Percentiles rank a stretch among this genome's conserved stretches.
phyloP scores from a whole-genome alignment of 2,329 filamentous ascomycete species.

The Phoma sp. region DNA sequence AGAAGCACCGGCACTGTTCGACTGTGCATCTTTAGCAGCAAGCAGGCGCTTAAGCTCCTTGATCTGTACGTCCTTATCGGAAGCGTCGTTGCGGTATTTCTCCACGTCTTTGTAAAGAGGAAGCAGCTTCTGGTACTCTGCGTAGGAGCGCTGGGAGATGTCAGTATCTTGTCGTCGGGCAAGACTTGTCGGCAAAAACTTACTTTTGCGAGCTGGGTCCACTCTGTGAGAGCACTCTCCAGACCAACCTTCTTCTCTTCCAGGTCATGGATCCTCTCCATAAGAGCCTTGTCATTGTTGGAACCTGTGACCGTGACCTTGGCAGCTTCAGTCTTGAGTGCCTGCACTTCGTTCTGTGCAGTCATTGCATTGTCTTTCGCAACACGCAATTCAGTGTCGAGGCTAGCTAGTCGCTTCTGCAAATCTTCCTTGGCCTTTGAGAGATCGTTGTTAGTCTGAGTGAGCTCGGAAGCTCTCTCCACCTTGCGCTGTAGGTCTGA shows the following conservation, averaged over 20 bases:
- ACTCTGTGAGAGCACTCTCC: slow-evolving; percentile 22
- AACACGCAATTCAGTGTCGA: slow-evolving; percentile 1
- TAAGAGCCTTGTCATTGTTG: background rate
- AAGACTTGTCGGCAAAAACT: background rate
- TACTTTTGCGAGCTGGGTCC: slow-evolving; percentile 33
- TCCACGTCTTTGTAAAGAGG: slow-evolving; percentile 30
- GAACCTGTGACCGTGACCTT: background rate
- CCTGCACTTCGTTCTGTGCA: background rate
- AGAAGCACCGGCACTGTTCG: slow-evolving; percentile 14
- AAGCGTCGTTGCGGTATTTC: slow-evolving; percentile 19
- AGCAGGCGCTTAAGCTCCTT: slow-evolving; percentile 27
- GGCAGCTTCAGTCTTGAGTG: slow-evolving; percentile 11
- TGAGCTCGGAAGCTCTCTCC: slow-evolving; percentile 21
- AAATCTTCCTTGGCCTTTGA: slow-evolving; percentile 11
- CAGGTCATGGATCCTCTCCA: slow-evolving; percentile 17
- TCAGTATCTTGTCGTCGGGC: background rate
- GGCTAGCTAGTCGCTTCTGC: slow-evolving; percentile 3
- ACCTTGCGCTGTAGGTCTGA: slow-evolving; percentile 20
- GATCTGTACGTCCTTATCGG: slow-evolving; percentile 25
- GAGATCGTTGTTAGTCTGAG: slow-evolving; percentile 15
- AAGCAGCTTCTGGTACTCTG: slow-evolving; percentile 33
- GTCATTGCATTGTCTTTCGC: slow-evolving; percentile 6
- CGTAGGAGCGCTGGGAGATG: slow-evolving; percentile 29
- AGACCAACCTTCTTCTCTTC: slow-evolving; percentile 19
- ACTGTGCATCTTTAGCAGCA: slow-evolving; percentile 14